Conservation (phyloP, 148 eudicot genomes). For the Talinum fruticosum region DNA sequence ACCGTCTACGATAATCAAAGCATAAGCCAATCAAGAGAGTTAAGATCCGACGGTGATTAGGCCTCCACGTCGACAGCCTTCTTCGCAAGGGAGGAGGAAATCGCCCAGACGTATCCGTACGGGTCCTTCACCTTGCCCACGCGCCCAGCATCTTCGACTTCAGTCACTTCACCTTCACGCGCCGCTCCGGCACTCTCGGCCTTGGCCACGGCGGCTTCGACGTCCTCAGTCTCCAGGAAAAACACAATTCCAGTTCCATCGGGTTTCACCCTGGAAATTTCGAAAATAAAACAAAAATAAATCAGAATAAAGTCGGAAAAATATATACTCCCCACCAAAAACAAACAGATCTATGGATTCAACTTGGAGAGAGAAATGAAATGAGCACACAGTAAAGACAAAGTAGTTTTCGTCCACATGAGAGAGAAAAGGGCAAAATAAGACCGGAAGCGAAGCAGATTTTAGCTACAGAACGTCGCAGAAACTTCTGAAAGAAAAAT, state of each 20-base stretch:
- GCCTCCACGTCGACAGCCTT: conserved; percentile 40
- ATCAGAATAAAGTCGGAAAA: too few species aligned
- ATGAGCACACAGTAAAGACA: neutral
- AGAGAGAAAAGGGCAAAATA: neutral
- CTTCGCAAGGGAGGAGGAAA: conserved; percentile 49
- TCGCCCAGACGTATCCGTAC: conserved; percentile 58
- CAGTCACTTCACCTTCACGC: conserved; percentile 45
- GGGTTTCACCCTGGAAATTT: conserved; percentile 32
- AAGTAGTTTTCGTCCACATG: neutral
- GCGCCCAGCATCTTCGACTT: conserved; percentile 52
- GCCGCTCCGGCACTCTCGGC: conserved; percentile 73
- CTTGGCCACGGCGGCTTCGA: conserved; percentile 51
- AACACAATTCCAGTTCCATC: conserved; percentile 38
- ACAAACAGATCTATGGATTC: conserved; percentile 6
- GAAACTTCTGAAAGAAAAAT: neutral
- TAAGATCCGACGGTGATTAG: conserved; percentile 22
- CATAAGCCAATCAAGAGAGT: neutral
- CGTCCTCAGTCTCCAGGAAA: conserved; percentile 56
- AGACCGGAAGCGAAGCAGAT: neutral
- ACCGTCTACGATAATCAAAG: too few species aligned
- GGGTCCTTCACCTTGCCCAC: conserved; percentile 77
- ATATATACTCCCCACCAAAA: neutral
- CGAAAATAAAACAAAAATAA: neutral
- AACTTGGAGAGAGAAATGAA: too few species aligned
- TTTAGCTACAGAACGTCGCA: neutral